Conservation (phyloP, 2,329 filamentous ascomycete genomes). For the Penicillium italicum region DNA sequence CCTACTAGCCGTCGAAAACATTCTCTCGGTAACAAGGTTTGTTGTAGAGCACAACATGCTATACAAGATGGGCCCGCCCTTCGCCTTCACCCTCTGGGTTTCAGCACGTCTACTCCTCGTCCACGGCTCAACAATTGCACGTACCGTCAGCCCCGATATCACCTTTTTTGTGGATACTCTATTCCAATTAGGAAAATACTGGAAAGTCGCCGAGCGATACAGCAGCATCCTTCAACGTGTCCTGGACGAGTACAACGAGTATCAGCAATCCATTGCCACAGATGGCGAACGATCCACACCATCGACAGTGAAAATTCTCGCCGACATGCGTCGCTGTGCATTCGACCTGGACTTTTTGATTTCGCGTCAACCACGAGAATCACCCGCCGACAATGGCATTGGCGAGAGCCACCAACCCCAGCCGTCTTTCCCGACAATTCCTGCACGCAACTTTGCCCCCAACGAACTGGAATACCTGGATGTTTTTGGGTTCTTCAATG, state of each 20-base stretch:
- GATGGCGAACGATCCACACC: slow-evolving; percentile 73
- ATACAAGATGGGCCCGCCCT: slow-evolving; percentile 78
- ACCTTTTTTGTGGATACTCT: slow-evolving; percentile 78
- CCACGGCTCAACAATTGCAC: slow-evolving; percentile 84
- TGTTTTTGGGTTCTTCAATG: slow-evolving; percentile 93
- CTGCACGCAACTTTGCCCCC: slow-evolving; percentile 64
- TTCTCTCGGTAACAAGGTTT: slow-evolving; percentile 72
- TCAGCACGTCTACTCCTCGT: slow-evolving; percentile 82
- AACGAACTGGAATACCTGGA: slow-evolving; percentile 89
- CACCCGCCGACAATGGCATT: slow-evolving; percentile 35
- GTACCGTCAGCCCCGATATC: slow-evolving; percentile 75
- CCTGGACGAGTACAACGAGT: slow-evolving; percentile 79
- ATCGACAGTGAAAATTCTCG: slow-evolving; percentile 78
- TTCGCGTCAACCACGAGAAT: slow-evolving; percentile 65
- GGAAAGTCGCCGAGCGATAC: slow-evolving; percentile 82
- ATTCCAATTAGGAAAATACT: slow-evolving; percentile 73
- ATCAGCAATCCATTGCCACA: slow-evolving; percentile 56
- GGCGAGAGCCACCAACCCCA: slow-evolving; percentile 11
- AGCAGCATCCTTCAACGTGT: slow-evolving; percentile 75
- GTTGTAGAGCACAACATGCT: slow-evolving; percentile 72
- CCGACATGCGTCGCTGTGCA: slow-evolving; percentile 86
- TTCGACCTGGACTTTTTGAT: slow-evolving; percentile 90
- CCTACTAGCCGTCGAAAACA: slow-evolving; percentile 76
- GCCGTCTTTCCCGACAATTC: slow-evolving; percentile 30
- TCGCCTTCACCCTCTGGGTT: slow-evolving; percentile 91